Evolutionary conservation across 257 asterid species (phyloP).

Genomic region (Linderniella brevidens): DNA sequence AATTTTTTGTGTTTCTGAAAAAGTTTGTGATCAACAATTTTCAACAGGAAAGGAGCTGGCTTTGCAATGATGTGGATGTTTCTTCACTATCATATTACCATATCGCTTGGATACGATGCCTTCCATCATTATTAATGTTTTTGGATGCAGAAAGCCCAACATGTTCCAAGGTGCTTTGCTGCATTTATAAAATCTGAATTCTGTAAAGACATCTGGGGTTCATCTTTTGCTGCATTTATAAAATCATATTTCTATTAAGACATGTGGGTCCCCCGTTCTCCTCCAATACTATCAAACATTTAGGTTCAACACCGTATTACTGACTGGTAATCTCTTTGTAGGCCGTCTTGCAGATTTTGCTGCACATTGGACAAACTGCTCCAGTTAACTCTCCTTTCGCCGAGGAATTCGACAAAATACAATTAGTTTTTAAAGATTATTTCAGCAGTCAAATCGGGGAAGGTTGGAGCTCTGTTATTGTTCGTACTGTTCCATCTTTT

Average conservation of each 20-base stretch:
- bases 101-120: conserved; percentile 48
- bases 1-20: no score
- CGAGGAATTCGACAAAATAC: conserved; percentile 47
- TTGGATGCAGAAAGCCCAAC: conserved; percentile 45
- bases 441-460: conserved; percentile 31
- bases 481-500: conserved; percentile 10
- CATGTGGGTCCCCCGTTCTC: no score
- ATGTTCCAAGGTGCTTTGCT: conserved; percentile 48
- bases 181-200: neutral
- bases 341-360: conserved; percentile 65
- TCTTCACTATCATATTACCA: conserved; percentile 35
- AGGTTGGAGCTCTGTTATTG: conserved; percentile 20
- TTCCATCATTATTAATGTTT: conserved; percentile 49
- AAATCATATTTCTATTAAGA: no score
- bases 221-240: no score
- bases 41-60: conserved; percentile 41
- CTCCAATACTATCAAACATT: no score
- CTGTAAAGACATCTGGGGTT: no score
- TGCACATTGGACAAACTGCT: conserved; percentile 47
- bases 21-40: no score
- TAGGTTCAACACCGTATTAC: no score
- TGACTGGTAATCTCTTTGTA: conserved; percentile 27
- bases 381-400: conserved; percentile 25
- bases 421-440: conserved; percentile 27
- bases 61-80: conserved; percentile 24